Percentiles rank a stretch among this genome's conserved stretches.
Evolutionary conservation across 75 land plant species (phyloP).

Genomic region (Sequoia sempervirens): DNA sequence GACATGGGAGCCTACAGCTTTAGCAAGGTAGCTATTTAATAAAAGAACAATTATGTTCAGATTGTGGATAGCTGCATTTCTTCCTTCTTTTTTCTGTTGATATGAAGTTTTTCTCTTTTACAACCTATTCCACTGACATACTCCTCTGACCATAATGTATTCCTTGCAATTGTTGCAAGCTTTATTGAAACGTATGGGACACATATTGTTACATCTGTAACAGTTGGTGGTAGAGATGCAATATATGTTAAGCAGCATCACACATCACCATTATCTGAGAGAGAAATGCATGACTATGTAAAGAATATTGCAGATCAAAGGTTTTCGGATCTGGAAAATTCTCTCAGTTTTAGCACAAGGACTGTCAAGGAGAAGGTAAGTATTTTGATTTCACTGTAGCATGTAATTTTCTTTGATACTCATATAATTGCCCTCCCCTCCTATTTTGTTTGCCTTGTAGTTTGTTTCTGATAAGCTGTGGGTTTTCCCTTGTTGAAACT

Average conservation of each 20-base stretch:
- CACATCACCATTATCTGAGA: slow-evolving; percentile 25
- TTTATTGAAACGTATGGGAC: slow-evolving; percentile 64
- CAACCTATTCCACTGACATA: neutral
- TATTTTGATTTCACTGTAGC: slow-evolving; percentile 2
- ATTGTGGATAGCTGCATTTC: neutral
- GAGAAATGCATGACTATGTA: slow-evolving; percentile 29
- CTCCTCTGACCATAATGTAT: neutral
- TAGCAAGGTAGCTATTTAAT: slow-evolving; percentile 24
- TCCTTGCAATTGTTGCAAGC: slow-evolving; percentile 19
- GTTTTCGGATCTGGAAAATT: slow-evolving; percentile 20
- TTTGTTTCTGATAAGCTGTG: neutral
- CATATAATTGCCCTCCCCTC: neutral
- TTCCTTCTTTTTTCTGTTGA: neutral
- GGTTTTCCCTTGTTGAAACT: neutral
- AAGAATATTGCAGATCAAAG: slow-evolving; percentile 35
- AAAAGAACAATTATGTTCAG: neutral
- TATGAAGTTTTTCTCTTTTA: neutral
- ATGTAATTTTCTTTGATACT: neutral
- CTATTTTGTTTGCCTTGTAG: neutral
- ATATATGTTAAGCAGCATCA: slow-evolving; percentile 47
- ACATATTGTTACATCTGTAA: slow-evolving; percentile 36
- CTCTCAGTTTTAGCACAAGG: slow-evolving; percentile 5
- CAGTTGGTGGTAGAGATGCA: slow-evolving; percentile 55
- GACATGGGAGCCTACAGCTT: no score
- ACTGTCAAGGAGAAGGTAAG: slow-evolving; percentile 32